Percentiles rank a stretch among this genome's conserved stretches.
These are phyloP conservation scores for Oenanthe sinensis DNA, from an alignment of 129 eudicot genomes.

Conservation along the genomic window DNA sequence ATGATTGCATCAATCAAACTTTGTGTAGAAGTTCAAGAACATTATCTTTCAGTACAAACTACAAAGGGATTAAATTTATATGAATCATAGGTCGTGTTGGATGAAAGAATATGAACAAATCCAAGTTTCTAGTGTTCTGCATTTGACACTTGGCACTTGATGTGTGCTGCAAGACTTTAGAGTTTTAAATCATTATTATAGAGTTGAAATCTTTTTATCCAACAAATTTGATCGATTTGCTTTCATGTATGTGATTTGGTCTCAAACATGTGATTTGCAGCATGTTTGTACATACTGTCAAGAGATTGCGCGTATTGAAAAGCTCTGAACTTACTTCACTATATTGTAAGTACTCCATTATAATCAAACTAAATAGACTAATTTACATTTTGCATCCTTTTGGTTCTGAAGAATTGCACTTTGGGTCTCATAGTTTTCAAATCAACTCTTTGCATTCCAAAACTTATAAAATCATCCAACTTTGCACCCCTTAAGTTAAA, in stretches of 20 bases:
- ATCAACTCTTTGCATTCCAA: too few relatives aligned
- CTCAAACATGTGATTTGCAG: conserved; percentile 32
- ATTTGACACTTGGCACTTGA: conserved; percentile 1
- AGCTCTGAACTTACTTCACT: conserved; percentile 67
- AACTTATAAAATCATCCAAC: too few relatives aligned
- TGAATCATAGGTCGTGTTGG: not conserved
- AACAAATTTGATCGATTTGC: not conserved
- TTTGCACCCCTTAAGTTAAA: too few relatives aligned
- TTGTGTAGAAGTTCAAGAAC: too few relatives aligned
- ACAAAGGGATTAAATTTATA: not conserved
- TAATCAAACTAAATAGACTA: not conserved
- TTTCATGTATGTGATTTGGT: conserved; percentile 6
- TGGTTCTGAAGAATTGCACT: too few relatives aligned
- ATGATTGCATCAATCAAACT: not conserved
- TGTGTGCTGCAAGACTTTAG: not conserved
- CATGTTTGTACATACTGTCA: conserved; percentile 86
- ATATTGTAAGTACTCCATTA: conserved; percentile 39
- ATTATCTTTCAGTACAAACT: not conserved
- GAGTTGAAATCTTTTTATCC: not conserved
- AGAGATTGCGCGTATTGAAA: conserved; percentile 86
- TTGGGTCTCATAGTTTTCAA: too few relatives aligned
- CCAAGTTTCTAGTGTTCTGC: not conserved
- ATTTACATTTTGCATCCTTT: too few relatives aligned
- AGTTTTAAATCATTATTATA: not conserved
- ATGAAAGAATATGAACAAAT: not conserved